A percentile compares a stretch with the other conserved stretches of the same genome.
Evolutionary conservation across 148 eudicot species (phyloP).

Genomic region (Vaccinium myrtillus): DNA sequence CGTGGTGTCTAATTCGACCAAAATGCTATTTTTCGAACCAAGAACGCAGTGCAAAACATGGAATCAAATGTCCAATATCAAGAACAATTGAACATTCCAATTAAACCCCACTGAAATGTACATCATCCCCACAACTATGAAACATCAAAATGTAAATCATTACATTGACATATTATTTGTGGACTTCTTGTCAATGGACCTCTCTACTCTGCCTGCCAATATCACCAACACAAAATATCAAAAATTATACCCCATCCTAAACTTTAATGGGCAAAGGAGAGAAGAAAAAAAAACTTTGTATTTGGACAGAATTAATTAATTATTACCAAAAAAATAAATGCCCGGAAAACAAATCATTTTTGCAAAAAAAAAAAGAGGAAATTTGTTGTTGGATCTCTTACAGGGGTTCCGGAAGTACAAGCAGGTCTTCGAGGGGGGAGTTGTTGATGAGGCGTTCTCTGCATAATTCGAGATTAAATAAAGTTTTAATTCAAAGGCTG

Average conservation of each 20-base stretch:
- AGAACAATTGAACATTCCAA: constrained; percentile 4
- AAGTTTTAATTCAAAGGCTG: too few species aligned
- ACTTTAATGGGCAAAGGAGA: not conserved
- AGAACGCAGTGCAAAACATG: not conserved
- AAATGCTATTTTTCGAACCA: not conserved
- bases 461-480: constrained; percentile 12
- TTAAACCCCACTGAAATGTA: not conserved
- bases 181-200: not conserved
- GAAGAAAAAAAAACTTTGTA: not conserved
- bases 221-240: not conserved
- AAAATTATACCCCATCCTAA: not conserved
- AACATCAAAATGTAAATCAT: not conserved
- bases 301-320: not conserved
- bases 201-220: constrained; percentile 13
- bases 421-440: constrained; percentile 65
- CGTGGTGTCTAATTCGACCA: too few species aligned
- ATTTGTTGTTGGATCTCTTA: constrained; percentile 17
- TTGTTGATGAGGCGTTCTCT: constrained; percentile 89
- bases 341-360: not conserved
- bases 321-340: not conserved
- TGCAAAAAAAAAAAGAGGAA: not conserved
- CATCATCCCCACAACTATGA: not conserved
- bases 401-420: constrained; percentile 54
- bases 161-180: not conserved
- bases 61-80: not conserved